Evolutionary conservation across 306 rosid genomes (phyloP), one percentile per base, ranked within the genome.

Genomic region (Luffa aegyptiaca): DNA sequence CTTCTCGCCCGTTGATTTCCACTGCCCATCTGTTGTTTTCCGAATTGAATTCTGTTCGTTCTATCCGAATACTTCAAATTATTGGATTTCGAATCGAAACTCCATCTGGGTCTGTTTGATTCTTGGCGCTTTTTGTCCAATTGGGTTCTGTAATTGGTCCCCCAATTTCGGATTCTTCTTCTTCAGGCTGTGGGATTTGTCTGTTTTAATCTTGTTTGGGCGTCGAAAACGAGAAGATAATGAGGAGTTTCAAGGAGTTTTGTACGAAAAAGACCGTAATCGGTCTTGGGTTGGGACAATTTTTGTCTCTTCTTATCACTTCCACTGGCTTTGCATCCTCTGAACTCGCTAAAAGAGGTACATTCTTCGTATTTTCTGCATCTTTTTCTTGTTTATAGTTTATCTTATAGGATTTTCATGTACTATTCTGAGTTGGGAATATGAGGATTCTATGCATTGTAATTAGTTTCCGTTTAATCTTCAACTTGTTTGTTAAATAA

Each of bases 251-350:
- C 12, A 79, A 72, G 33, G 82, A 82, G 63, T 84, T 87, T 77
- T 95, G 88, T 77, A 87, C 90, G n/a, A 86, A 82, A 82, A 88
- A 90, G 59, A 91, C 93, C 1, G n/a, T 95, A 62, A 80, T 86
- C 13, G 94, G 97, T 44, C 93, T 95, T n/a, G 97, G 89, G 36
- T 81, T 95, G 88, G 99, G 99, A n/a, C 99, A 95, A 68, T 73
- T 95, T 83, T 93, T 95, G 37, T 95, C 99, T 12, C 91, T 95
- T 76, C 83, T 95, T 81, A 89, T 93, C 83, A 95, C 99, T 81
- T 88, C 92, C 61, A 95, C 99, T 0, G 99, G 96, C 45, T 91
- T 93, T 84, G 77, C 97, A 5, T 95, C 99, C 61, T 91, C 97
- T 36, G 93, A 90, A 53, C 87, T 95, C 65, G 94, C 97, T n/a